Evolutionary conservation across 2,329 filamentous ascomycete species (phyloP).

Genomic region (Ambrosiella xylebori): DNA sequence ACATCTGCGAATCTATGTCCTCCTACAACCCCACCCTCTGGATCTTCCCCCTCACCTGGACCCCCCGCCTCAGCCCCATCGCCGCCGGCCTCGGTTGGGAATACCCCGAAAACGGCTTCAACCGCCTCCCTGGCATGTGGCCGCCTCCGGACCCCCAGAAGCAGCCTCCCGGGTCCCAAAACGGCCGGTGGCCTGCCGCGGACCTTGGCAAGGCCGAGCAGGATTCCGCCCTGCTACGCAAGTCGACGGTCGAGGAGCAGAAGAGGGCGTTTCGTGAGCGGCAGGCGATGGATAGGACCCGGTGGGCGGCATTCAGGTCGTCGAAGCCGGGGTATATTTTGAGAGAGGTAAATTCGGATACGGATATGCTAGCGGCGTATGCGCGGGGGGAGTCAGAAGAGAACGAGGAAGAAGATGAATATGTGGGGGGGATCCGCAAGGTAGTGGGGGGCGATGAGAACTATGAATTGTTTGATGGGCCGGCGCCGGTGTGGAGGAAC

Average conservation of each 20-base stretch:
- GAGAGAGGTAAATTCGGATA: constrained; percentile 24
- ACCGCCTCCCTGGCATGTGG: constrained; percentile 44
- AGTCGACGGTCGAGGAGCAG: constrained; percentile 25
- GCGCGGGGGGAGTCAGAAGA: constrained; percentile 42
- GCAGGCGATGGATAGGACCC: constrained; percentile 30
- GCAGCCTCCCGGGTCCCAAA: constrained; percentile 24
- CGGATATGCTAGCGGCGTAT: constrained; percentile 24
- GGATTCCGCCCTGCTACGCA: constrained; percentile 17
- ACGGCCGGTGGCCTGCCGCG: constrained; percentile 22
- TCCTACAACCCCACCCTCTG: constrained; percentile 46
- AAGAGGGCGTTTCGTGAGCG: constrained; percentile 32
- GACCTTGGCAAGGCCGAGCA: constrained; percentile 19
- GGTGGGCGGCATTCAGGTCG: constrained; percentile 24
- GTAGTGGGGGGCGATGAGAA: constrained; percentile 16
- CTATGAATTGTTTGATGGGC: constrained; percentile 14
- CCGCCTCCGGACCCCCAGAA: constrained; percentile 48
- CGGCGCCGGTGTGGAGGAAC: constrained; percentile 47
- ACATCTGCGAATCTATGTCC: constrained; percentile 62
- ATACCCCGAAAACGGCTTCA: constrained; percentile 64
- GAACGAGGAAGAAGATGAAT: not conserved
- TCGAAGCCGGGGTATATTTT: constrained; percentile 32
- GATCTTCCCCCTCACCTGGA: constrained; percentile 49
- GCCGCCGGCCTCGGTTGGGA: constrained; percentile 33
- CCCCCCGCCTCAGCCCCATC: constrained; percentile 25
- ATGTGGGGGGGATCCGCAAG: not conserved